These are phyloP conservation scores for Colletotrichum trifolii DNA, from an alignment of 2,329 filamentous ascomycete species.

Conservation along the genomic window DNA sequence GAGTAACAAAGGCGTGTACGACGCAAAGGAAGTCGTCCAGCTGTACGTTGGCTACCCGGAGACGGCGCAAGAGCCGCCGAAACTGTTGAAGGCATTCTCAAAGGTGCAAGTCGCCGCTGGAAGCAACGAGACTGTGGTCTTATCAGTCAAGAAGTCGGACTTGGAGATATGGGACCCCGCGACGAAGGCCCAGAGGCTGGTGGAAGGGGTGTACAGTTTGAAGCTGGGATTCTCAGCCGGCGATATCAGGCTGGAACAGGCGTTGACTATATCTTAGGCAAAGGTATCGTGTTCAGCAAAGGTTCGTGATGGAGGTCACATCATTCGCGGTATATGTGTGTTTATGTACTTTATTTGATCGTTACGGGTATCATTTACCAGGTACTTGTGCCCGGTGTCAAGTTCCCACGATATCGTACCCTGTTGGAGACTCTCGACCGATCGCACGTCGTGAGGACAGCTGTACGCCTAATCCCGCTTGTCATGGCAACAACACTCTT, in stretches of 20 bases:
- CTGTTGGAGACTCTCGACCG: too few relatives aligned
- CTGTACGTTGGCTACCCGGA: slow-evolving; percentile 15
- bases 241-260: neutral
- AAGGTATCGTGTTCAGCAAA: too few relatives aligned
- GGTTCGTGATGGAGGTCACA: too few relatives aligned
- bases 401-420: too few relatives aligned
- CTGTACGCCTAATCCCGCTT: too few relatives aligned
- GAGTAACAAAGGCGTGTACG: neutral
- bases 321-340: too few relatives aligned
- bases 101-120: neutral
- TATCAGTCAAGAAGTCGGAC: neutral
- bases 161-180: neutral
- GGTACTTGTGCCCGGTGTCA: too few relatives aligned
- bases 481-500: neutral
- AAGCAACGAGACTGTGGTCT: neutral
- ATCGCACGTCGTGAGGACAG: too few relatives aligned
- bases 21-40: slow-evolving; percentile 17
- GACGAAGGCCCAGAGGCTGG: neutral
- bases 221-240: slow-evolving; percentile 2
- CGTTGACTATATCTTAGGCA: too few relatives aligned
- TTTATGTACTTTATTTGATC: too few relatives aligned
- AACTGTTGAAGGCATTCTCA: slow-evolving; percentile 1
- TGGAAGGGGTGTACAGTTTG: neutral
- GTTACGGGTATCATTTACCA: too few relatives aligned
- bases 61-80: slow-evolving; percentile 9